phyloP scores from a whole-genome alignment of 352 stramenopile genomes.

The Pythium coloratum region DNA sequence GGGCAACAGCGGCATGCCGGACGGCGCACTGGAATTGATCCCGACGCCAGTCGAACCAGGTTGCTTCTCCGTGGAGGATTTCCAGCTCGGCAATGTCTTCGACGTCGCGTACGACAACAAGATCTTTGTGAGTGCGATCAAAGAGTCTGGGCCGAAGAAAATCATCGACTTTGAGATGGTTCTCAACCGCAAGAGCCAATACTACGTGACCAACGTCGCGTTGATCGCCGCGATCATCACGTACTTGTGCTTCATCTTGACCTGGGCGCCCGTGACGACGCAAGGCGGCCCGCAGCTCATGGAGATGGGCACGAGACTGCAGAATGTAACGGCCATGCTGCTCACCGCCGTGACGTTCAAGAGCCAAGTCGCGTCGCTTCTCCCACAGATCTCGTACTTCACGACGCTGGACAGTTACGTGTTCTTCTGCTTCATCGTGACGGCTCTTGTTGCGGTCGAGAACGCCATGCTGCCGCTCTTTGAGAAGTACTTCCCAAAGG shows the following conservation, averaged over 20 bases:
- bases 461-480: slow-evolving; percentile 51
- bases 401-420: slow-evolving; percentile 62
- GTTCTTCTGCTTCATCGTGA: slow-evolving; percentile 64
- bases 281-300: slow-evolving; percentile 20
- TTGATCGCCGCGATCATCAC: slow-evolving; percentile 51
- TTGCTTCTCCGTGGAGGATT: slow-evolving; percentile 47
- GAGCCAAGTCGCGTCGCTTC: slow-evolving; percentile 40
- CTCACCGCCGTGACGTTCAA: slow-evolving; percentile 69
- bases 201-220: slow-evolving; percentile 60
- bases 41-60: slow-evolving; percentile 38
- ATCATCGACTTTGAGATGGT: slow-evolving; percentile 59
- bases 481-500: slow-evolving; percentile 5
- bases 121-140: slow-evolving; percentile 40
- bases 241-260: slow-evolving; percentile 43
- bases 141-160: slow-evolving; percentile 38
- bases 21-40: slow-evolving; percentile 22
- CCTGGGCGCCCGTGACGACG: slow-evolving; percentile 18
- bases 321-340: slow-evolving; percentile 60
- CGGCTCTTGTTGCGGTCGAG: slow-evolving; percentile 52
- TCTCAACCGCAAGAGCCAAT: slow-evolving; percentile 45
- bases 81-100: slow-evolving; percentile 57
- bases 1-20: slow-evolving; percentile 27
- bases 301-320: slow-evolving; percentile 50
- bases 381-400: slow-evolving; percentile 68
- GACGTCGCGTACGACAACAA: slow-evolving; percentile 54